Base-by-base conservation (phyloP, 345 rosid genomes). In the Salix viminalis region DNA sequence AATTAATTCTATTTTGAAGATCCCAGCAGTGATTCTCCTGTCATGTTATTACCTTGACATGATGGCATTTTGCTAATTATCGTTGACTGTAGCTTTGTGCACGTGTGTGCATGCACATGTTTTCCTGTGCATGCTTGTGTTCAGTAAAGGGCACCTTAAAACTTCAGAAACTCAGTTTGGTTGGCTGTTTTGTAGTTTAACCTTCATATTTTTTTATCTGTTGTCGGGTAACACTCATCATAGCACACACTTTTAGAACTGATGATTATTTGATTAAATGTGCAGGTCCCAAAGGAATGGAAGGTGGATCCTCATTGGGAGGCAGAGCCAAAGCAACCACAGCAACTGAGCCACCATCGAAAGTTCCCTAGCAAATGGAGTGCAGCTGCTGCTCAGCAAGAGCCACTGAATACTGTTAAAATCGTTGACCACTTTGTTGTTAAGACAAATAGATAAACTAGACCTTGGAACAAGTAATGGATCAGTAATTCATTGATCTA, bases 271-370 rank as follows among this genome's bases (percentile, higher is more conserved):
- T 39, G 15, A 41, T 65, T 24, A 50, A 36, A 26, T 52, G 5
- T 75, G 65, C 89, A 94, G 98, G 97, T 90, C n/a, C 98, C 98
- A 28, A 91, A 94, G 86, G 93, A 90, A 67, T 94, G 98, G 98
- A 87, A 91, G 81, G 85, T 91, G 72, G 97, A 94, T 87, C 85
- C 89, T 34, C 83, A 84, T 21, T 94, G 98, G 97, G 98, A 94
- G 26, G 79, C 74, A 18, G 98, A 91, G 83, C 65, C 81, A 26
- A 93, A 86, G 85, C 87, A 83, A 66, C 86, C 85, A 8, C 80
- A 85, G 81, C 75, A 85, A 83, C 75, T 89, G 86, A 90, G 91
- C 83, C 88, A 94, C 80, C 83, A 72, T 44, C 82, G 95, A 77
- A 30, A 69, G 70, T 86, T 24, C 78, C 98, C 98, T 21, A 94